phyloP scores from a whole-genome alignment of 208 protist genomes.

The Angomonas ambiguus region DNA sequence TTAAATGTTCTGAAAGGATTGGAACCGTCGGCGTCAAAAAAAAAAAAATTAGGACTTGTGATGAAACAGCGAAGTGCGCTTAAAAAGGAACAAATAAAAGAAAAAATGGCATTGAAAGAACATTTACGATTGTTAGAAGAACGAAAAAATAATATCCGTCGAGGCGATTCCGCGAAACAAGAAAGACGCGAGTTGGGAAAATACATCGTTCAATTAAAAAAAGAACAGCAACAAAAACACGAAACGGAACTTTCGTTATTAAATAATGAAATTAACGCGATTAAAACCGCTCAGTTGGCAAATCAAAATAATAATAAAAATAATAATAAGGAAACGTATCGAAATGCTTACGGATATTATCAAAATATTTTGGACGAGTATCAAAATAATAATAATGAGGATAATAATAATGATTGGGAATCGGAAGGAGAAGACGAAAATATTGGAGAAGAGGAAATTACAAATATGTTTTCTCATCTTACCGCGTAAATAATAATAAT shows the following conservation, averaged over 20 bases:
- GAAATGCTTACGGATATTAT: neutral
- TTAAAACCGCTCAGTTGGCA: conserved; percentile 20
- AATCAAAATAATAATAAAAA: neutral
- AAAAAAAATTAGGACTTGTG: conserved; percentile 11
- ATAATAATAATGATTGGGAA: conserved; percentile 13
- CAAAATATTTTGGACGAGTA: neutral
- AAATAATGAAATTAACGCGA: conserved; percentile 52
- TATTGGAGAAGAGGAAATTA: conserved; percentile 55
- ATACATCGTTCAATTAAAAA: conserved; percentile 81
- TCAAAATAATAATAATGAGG: conserved; percentile 14
- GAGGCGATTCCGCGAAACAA: conserved; percentile 66
- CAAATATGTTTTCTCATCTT: conserved; percentile 84
- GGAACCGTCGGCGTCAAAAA: neutral
- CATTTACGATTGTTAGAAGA: conserved; percentile 69
- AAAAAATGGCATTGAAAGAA: conserved; percentile 83
- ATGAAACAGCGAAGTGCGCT: conserved; percentile 34
- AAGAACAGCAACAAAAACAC: conserved; percentile 78
- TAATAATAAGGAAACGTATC: neutral
- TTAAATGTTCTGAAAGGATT: neutral
- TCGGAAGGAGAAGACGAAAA: conserved; percentile 50
- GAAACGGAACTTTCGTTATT: conserved; percentile 50
- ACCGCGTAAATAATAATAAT: conserved; percentile 36
- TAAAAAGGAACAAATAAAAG: conserved; percentile 66
- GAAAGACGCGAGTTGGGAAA: conserved; percentile 86
- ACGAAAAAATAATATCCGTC: conserved; percentile 50